These are phyloP conservation scores for Suillus lakei DNA, from an alignment of 768 basidiomycete genomes.

Conservation along the genomic window DNA sequence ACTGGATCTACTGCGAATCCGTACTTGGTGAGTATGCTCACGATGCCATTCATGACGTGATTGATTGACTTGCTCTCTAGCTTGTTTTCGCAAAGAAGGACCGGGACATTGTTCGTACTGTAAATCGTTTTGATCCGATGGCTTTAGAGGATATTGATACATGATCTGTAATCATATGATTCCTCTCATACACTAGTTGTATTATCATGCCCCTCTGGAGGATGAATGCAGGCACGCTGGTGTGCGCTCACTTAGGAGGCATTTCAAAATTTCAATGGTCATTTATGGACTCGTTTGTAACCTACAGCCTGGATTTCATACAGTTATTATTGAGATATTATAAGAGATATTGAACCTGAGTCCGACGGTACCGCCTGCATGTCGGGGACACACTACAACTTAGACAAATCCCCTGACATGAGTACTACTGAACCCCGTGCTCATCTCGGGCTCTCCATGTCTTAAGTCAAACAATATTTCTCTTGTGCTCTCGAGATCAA, in stretches of 20 bases:
- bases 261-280: not conserved
- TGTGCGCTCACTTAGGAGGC: not conserved
- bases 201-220: not conserved
- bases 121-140: constrained; percentile 59
- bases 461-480: not conserved
- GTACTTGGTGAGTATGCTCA: constrained; percentile 66
- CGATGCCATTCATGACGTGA: constrained; percentile 6
- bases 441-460: not conserved
- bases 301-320: not conserved
- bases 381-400: not conserved
- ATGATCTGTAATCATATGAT: constrained; percentile 29
- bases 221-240: not conserved
- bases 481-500: not conserved
- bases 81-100: constrained; percentile 86
- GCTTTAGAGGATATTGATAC: constrained; percentile 32
- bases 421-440: not conserved
- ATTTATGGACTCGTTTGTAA: not conserved
- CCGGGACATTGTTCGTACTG: constrained; percentile 79
- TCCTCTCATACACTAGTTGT: not conserved
- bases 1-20: constrained; percentile 92
- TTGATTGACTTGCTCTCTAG: constrained; percentile 39
- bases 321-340: not conserved
- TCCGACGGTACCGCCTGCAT: not conserved
- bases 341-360: not conserved
- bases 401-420: not conserved